Base-by-base conservation (phyloP, 83 land plant genomes). In the Thuja plicata region DNA sequence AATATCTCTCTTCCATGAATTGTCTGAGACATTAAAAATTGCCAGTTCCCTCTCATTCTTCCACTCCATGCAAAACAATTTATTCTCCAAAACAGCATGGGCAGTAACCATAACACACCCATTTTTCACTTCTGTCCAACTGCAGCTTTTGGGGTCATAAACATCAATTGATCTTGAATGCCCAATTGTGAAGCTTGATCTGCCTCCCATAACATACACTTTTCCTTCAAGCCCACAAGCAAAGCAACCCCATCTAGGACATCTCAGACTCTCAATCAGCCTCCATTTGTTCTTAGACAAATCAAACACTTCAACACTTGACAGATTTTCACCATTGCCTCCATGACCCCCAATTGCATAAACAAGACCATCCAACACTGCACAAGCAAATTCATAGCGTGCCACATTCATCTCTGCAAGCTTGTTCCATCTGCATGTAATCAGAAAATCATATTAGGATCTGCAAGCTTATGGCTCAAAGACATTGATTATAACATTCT, bases 71-170 rank as follows among this genome's bases (percentile, higher is more conserved):
- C 98, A 96, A 82, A 92, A 94, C 7, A 96, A 92, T 86, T 92
- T 87, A 87, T 92, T 89, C 15, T 90, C 92, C 48, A 96, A 57
- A 55, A 94, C 92, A 37, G 98, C 95, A 90, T 96, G 97, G 9
- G 98, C 88, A 10, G 95, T 91, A 41, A 95, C 97, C 98, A 96
- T 96, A 77, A 92, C 95, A 90, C 98, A 95, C 40, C 98, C 96
- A 87, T 94, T 95, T 90, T 92, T 96, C 91, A 91, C 91, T 84
- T 96, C 94, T 37, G 66, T 62, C 98, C 98, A 96, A 11, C 89
- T 50, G 76, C 89, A 90, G 41, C 21, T 88, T 62, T 89, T 88
- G 7, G 96, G 94, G 87, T 92, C 80, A 92, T 95, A 96, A 38
- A 96, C 92, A 79, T 95, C 97, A 41, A 95, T 92, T 38, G 85